Evolutionary conservation across 2,329 filamentous ascomycete species (phyloP).

Genomic region (Shiraia sp.): DNA sequence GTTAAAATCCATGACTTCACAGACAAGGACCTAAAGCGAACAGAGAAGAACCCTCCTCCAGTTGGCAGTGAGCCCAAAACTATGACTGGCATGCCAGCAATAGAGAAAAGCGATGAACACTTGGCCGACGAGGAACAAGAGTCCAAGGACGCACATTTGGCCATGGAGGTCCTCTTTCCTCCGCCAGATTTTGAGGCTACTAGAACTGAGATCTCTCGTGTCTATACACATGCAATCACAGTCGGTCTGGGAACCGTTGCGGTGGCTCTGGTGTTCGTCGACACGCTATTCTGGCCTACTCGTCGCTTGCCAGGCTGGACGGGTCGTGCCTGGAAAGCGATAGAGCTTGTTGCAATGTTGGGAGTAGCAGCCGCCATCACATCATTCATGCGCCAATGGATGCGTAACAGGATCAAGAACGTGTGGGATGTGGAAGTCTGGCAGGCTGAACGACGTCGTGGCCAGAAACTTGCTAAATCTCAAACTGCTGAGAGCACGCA

Average conservation of each 20-base stretch:
- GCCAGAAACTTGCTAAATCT: slow-evolving; percentile 51
- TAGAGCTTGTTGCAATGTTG: slow-evolving; percentile 34
- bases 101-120: slow-evolving; percentile 50
- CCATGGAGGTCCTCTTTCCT: slow-evolving; percentile 58
- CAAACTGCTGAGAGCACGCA: slow-evolving; percentile 66
- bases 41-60: slow-evolving; percentile 51
- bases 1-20: slow-evolving; percentile 71
- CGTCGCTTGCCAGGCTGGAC: slow-evolving; percentile 35
- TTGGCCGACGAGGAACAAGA: slow-evolving; percentile 50
- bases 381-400: slow-evolving; percentile 61
- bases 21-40: slow-evolving; percentile 59
- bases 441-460: slow-evolving; percentile 63
- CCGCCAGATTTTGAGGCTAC: slow-evolving; percentile 55
- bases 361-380: slow-evolving; percentile 40
- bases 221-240: slow-evolving; percentile 52
- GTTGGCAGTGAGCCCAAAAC: slow-evolving; percentile 46
- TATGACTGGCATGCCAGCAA: slow-evolving; percentile 51
- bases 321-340: slow-evolving; percentile 30
- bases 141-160: slow-evolving; percentile 47
- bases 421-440: slow-evolving; percentile 72
- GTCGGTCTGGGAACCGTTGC: slow-evolving; percentile 43
- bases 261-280: slow-evolving; percentile 40
- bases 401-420: slow-evolving; percentile 62
- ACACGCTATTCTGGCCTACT: slow-evolving; percentile 41
- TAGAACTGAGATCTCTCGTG: slow-evolving; percentile 48